Evolutionary conservation across 2,329 filamentous ascomycete species (phyloP).

Genomic region (Apiospora phragmitis): DNA sequence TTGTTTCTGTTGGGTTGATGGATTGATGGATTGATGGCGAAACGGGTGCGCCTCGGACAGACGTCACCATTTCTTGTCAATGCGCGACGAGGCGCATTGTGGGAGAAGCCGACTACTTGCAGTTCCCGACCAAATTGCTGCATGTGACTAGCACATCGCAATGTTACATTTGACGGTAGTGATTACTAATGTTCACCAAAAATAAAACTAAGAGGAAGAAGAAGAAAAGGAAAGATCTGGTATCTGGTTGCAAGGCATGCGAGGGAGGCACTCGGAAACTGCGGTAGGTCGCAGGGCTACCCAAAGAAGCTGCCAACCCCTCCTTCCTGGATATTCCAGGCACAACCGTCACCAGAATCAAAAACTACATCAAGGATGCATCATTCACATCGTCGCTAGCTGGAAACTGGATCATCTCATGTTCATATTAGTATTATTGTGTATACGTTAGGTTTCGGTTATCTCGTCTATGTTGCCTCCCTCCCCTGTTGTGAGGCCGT

Average conservation of each 20-base stretch:
- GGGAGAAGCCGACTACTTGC: neutral
- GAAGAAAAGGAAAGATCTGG: neutral
- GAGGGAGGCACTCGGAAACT: neutral
- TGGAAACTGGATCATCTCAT: neutral
- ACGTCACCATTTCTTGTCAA: slow-evolving; percentile 10
- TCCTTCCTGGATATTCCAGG: neutral
- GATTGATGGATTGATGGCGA: neutral
- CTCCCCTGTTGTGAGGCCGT: neutral
- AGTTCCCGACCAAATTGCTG: neutral
- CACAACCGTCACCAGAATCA: neutral
- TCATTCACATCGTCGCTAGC: neutral
- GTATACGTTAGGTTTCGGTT: neutral
- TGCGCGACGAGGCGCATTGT: neutral
- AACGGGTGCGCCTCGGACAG: neutral
- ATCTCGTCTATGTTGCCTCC: neutral
- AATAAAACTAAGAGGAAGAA: neutral
- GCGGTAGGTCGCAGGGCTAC: neutral
- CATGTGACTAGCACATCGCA: neutral
- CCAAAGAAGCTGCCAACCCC: neutral
- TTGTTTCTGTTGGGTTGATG: neutral
- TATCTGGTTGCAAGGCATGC: neutral
- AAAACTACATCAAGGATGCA: neutral
- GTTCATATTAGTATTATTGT: neutral
- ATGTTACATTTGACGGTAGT: neutral
- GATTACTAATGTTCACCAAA: neutral